Base-by-base conservation (phyloP, 1,284 basidiomycete species). In the Ceratobasidium sp. region DNA sequence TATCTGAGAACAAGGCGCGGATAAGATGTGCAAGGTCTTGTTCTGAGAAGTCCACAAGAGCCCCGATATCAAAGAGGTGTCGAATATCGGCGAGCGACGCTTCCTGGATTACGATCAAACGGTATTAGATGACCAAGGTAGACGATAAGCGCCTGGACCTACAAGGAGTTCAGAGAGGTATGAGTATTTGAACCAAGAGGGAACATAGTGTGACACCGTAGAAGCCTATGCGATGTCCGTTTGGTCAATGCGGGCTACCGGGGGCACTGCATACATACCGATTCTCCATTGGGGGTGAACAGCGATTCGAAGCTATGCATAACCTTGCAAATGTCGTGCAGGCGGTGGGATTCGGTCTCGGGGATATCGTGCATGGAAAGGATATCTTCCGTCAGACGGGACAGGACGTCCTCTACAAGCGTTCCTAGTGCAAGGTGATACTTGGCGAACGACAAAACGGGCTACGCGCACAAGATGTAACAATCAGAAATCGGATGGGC, bases 41-140 rank as follows among this genome's bases (percentile, higher is more conserved):
- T 1, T 88, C 82, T 67, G 88, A 85, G 76, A 96, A 99, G 78
- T 99, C 96, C 36, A 96, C 87, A 71, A 99, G 80, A 2, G 93
- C 90, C 1, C 94, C 93, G 72, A 91, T 88, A 73, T 96, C 92
- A 75, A 95, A 93, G 14, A 99, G 84, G 77, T 95, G 97, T 30
- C 90, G 89, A 64, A 99, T 90, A 77, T 99, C 96, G 36, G 87
- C 91, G 76, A 98, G 86, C n/a, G 91, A 93, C 0, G 93, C 94
- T 77, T 93, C 91, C 92, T 93, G 72, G 58, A 75, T 53, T 53
- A 41, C 44, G 39, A 56, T 25, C 64, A 27, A 44, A 36, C 66
- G 62, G 69, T 68, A n/a, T 71, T 53, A 66, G 66, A 69, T 27
- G 50, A 29, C 53, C 44, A 70, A 62, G 69, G 7, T 11, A 2